Percentiles rank a stretch among this genome's conserved stretches.
phyloP scores from a whole-genome alignment of 306 rosid species.

The Inga leiocalycina region DNA sequence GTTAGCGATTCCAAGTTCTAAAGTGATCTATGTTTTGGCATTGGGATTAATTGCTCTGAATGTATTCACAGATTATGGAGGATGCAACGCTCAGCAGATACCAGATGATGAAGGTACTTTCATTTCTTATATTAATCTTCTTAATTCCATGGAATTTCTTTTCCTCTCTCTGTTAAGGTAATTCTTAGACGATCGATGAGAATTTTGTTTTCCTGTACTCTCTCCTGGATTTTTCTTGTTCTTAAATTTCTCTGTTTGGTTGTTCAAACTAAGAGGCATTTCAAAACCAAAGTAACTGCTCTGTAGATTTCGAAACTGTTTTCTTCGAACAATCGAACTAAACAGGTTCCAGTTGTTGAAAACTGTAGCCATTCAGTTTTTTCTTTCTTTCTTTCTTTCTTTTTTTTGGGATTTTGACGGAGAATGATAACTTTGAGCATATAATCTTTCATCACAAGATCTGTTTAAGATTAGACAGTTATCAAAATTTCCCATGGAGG shows the following conservation, averaged over 20 bases:
- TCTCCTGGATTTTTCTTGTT: not conserved
- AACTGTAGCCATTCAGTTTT: not conserved
- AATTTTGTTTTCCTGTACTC: not conserved
- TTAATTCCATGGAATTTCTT: not conserved
- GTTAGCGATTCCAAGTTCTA: slow-evolving; percentile 31
- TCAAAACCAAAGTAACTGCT: not conserved
- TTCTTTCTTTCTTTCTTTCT: too few relatives aligned
- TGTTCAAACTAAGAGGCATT: not conserved
- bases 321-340: not conserved
- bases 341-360: not conserved
- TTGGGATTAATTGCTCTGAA: slow-evolving; percentile 41
- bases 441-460: not conserved
- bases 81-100: slow-evolving; percentile 59
- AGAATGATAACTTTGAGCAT: not conserved
- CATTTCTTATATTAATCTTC: not conserved
- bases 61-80: slow-evolving; percentile 38
- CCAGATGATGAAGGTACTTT: slow-evolving; percentile 69
- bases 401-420: not conserved
- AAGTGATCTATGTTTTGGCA: slow-evolving; percentile 27
- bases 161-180: not conserved
- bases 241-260: not conserved
- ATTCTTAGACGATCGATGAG: not conserved
- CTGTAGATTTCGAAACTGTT: not conserved
- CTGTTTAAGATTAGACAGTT: not conserved
- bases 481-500: not conserved